Evolutionary conservation across 2,329 filamentous ascomycete species (phyloP).

Genomic region (Ceratocystis huliohia): DNA sequence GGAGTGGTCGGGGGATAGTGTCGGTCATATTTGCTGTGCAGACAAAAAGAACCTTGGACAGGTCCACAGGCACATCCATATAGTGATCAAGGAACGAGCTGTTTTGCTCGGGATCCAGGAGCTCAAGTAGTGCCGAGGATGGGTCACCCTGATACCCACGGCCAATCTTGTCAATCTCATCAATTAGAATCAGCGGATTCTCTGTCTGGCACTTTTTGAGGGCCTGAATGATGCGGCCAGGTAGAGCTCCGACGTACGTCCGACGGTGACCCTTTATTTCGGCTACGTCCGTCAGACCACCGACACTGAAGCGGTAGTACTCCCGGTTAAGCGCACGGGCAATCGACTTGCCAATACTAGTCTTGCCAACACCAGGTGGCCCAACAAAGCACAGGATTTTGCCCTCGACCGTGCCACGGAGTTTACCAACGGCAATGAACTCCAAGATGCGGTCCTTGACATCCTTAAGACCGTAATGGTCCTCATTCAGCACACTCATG

Average conservation of each 20-base stretch:
- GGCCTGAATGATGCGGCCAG: slow-evolving; percentile 93
- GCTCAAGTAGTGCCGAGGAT: slow-evolving; percentile 79
- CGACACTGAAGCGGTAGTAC: slow-evolving; percentile 97
- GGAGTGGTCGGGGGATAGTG: slow-evolving; percentile 82
- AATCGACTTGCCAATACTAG: slow-evolving; percentile 96
- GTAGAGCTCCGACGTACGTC: slow-evolving; percentile 90
- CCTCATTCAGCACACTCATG: slow-evolving; percentile 80
- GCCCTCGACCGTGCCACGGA: slow-evolving; percentile 91
- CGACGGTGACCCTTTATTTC: slow-evolving; percentile 97
- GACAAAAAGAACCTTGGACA: slow-evolving; percentile 95
- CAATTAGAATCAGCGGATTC: slow-evolving; percentile 90
- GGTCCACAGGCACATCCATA: slow-evolving; percentile 92
- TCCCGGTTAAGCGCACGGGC: slow-evolving; percentile 86
- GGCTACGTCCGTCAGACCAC: slow-evolving; percentile 89
- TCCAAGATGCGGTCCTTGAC: slow-evolving; percentile 97
- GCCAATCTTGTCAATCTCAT: slow-evolving; percentile 97
- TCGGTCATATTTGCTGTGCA: slow-evolving; percentile 99
- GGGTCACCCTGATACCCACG: slow-evolving; percentile 94
- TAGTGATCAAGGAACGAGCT: slow-evolving; percentile 96
- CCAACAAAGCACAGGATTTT: slow-evolving; percentile 98
- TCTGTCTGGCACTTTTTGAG: slow-evolving; percentile 98
- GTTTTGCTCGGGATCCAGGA: slow-evolving; percentile 95
- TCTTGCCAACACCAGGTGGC: slow-evolving; percentile 94
- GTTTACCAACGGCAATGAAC: slow-evolving; percentile 95
- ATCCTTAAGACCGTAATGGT: slow-evolving; percentile 93